Percentiles rank a stretch among this genome's conserved stretches.
These are phyloP conservation scores for Apium graveolens DNA, from an alignment of 129 eudicot species.

Conservation along the genomic window DNA sequence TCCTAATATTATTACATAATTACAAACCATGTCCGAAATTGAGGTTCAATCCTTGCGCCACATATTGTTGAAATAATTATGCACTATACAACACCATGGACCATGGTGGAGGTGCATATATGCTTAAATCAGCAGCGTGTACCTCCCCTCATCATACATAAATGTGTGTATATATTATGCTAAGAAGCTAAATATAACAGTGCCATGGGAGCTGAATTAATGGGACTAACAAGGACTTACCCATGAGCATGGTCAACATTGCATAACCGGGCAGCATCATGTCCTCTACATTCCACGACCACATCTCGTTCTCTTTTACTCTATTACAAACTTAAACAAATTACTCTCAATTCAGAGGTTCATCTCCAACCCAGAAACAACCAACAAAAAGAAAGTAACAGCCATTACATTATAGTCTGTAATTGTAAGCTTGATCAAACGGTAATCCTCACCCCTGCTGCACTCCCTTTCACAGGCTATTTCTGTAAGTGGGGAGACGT, in stretches of 20 bases:
- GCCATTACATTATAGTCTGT: conserved; percentile 61
- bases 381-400: neutral
- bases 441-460: conserved; percentile 97
- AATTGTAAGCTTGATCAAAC: conserved; percentile 79
- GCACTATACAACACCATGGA: neutral
- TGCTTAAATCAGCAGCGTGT: neutral
- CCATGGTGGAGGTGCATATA: neutral
- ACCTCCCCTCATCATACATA: neutral
- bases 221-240: conserved; percentile 32
- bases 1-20: neutral
- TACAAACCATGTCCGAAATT: neutral
- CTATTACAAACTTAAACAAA: conserved; percentile 33
- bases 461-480: conserved; percentile 95
- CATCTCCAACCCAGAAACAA: conserved; percentile 10
- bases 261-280: conserved; percentile 82
- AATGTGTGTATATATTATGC: neutral
- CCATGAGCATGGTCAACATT: conserved; percentile 90
- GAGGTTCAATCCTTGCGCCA: neutral
- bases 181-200: neutral
- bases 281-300: conserved; percentile 94
- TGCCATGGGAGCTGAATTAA: neutral
- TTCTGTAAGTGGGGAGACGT: conserved; percentile 47
- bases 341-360: neutral
- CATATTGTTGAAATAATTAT: neutral
- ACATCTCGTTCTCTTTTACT: conserved; percentile 56